Conservation (phyloP, 306 rosid species). For the Citrullus mucosospermus region DNA sequence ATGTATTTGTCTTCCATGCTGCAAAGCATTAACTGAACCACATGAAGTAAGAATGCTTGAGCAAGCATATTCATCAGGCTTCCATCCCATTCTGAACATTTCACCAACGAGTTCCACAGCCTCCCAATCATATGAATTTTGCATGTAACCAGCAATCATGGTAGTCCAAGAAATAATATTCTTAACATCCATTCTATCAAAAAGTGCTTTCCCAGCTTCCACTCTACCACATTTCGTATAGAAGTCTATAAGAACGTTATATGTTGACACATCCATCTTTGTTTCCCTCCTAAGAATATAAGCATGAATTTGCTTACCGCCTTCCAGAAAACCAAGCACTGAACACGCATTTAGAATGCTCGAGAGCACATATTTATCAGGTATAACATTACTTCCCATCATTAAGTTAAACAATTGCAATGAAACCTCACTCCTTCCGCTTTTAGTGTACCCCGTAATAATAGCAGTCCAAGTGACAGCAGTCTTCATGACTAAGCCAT, state of each 20-base stretch:
- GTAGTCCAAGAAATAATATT: conserved; percentile 81
- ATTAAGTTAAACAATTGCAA: conserved; percentile 48
- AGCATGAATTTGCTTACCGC: conserved; percentile 80
- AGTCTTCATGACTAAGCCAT: conserved; percentile 35
- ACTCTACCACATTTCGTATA: conserved; percentile 69
- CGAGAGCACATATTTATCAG: conserved; percentile 62
- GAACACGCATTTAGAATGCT: conserved; percentile 79
- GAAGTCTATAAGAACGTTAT: conserved; percentile 65
- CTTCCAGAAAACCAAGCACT: conserved; percentile 42
- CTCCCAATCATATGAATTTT: conserved; percentile 55
- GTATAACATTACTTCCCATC: conserved; percentile 36
- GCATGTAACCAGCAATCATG: conserved; percentile 88
- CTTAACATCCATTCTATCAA: conserved; percentile 34
- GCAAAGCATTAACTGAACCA: conserved; percentile 49
- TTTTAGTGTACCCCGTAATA: conserved; percentile 53
- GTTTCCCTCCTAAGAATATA: conserved; percentile 44
- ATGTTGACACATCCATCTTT: conserved; percentile 53
- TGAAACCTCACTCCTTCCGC: conserved; percentile 55
- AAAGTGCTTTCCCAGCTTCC: conserved; percentile 35
- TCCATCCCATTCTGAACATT: conserved; percentile 50
- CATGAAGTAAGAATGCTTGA: conserved; percentile 79
- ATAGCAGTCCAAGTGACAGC: conserved; percentile 72
- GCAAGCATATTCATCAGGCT: conserved; percentile 64
- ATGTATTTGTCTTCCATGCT: conserved; percentile 70
- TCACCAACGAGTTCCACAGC: conserved; percentile 50